Percentiles rank a stretch among this genome's conserved stretches.
Evolutionary conservation across 371 early-diverging fungal genomes (phyloP).

Genomic region (Lichtheimia hyalospora): DNA sequence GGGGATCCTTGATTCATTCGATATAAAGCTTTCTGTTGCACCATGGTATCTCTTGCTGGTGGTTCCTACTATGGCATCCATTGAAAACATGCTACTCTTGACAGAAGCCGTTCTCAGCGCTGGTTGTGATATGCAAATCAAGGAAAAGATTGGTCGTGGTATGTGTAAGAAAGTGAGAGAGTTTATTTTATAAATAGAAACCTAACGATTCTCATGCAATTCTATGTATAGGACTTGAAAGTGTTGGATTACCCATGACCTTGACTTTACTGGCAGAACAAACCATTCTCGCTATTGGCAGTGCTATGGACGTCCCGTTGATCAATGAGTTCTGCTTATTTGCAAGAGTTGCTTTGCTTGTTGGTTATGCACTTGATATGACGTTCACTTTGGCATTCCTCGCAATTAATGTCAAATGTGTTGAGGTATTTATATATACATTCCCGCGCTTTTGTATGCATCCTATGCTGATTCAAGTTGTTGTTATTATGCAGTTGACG

Average conservation of each 20-base stretch:
- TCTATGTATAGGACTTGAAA: conserved; percentile 43
- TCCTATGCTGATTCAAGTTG: neutral
- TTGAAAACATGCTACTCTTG: conserved; percentile 72
- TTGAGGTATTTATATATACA: conserved; percentile 49
- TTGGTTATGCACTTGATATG: conserved; percentile 71
- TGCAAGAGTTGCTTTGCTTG: conserved; percentile 59
- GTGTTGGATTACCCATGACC: conserved; percentile 64
- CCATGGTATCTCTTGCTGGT: conserved; percentile 63
- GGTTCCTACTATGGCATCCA: conserved; percentile 65
- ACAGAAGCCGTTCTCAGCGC: conserved; percentile 69
- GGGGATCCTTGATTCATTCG: conserved; percentile 23
- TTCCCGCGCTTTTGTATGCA: neutral
- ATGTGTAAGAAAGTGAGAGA: conserved; percentile 1
- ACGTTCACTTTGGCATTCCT: conserved; percentile 73
- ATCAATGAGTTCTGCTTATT: conserved; percentile 75
- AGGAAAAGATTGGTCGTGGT: conserved; percentile 70
- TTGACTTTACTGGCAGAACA: conserved; percentile 57
- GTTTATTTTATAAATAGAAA: neutral
- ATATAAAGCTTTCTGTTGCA: conserved; percentile 9
- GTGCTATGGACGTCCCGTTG: conserved; percentile 54
- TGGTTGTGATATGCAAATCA: conserved; percentile 66
- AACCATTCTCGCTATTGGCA: conserved; percentile 52
- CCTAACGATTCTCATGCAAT: neutral
- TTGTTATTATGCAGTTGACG: conserved; percentile 16
- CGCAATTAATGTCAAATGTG: conserved; percentile 73